Evolutionary conservation across 108 stramenopile genomes (phyloP), one percentile per base, ranked within the genome.

Genomic region (Nannochloropsis salina): DNA sequence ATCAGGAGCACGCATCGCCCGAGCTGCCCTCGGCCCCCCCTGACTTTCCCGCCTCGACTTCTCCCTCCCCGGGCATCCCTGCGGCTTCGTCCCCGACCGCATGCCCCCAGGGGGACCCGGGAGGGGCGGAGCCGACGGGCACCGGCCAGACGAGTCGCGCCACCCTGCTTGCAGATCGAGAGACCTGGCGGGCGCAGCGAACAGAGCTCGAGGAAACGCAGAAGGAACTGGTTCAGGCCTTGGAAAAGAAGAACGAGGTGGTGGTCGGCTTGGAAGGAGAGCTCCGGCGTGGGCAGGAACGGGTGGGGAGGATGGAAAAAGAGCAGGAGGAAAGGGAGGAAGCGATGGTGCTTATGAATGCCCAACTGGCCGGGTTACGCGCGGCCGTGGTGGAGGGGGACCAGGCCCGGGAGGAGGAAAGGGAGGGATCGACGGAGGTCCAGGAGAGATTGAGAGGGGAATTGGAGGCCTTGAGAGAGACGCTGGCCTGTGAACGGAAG

Each of bases 301-400:
- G n/a, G 61, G 61, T 74, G 61, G 3, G 4, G 61, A n/a, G 61
- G 61, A 74, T n/a, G 8, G 61, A 74, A n/a, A 74, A 74, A 74
- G 61, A n/a, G 61, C 15, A 0, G 61, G 2, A 2, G 61, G 61
- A 74, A 8, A n/a, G 61, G 61, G 61, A 74, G 61, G 61, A 74
- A n/a, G 61, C 61, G 20, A 74, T 74, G 61, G 61, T 74, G 61
- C 61, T 74, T 15, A 15, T 74, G 61, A 74, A 74, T 1, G 61
- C 61, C 3, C 61, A 74, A n/a, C 8, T 74, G 2, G 61, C 15
- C 4, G 61, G 61, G 6, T 74, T 74, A 6, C 15, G 61, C 4
- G 61, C 61, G 61, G 61, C 61, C 3, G 61, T 74, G 4, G 61
- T 74, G 61, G 61, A 74, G 61, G 61, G 61, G 61, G 61, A 74